These are phyloP conservation scores for Solanum boliviense DNA, from an alignment of 257 asterid species.

Conservation along the genomic window DNA sequence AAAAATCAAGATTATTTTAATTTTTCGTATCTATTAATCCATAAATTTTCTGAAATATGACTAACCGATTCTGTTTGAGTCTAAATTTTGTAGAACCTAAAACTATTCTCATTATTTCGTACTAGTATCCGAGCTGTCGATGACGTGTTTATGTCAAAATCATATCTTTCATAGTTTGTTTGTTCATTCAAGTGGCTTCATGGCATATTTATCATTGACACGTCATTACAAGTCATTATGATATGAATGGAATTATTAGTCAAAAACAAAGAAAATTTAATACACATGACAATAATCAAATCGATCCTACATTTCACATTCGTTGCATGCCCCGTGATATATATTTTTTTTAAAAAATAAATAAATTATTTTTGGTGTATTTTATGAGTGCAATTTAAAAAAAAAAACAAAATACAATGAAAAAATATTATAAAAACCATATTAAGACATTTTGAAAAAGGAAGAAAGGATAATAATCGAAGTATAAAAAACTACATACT, in stretches of 20 bases:
- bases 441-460: not conserved
- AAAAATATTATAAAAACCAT: too few relatives aligned
- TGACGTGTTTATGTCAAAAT: not conserved
- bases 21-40: rapidly evolving
- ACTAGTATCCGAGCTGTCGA: not conserved
- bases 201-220: not conserved
- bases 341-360: not conserved
- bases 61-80: too few relatives aligned
- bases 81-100: not conserved
- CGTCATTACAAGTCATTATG: not conserved
- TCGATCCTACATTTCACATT: not conserved
- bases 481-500: not conserved
- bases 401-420: not conserved
- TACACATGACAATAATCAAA: not conserved
- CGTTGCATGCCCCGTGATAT: not conserved
- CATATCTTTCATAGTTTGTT: not conserved
- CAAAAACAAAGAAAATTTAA: not conserved
- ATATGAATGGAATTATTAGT: not conserved
- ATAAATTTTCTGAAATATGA: too few relatives aligned
- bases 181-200: not conserved
- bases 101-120: too few relatives aligned
- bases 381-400: rapidly evolving
- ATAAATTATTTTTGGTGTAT: not conserved
- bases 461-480: not conserved
- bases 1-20: too few relatives aligned